Base-by-base conservation (phyloP, 192 early-diverging fungal genomes). In the Mortierella alpina region DNA sequence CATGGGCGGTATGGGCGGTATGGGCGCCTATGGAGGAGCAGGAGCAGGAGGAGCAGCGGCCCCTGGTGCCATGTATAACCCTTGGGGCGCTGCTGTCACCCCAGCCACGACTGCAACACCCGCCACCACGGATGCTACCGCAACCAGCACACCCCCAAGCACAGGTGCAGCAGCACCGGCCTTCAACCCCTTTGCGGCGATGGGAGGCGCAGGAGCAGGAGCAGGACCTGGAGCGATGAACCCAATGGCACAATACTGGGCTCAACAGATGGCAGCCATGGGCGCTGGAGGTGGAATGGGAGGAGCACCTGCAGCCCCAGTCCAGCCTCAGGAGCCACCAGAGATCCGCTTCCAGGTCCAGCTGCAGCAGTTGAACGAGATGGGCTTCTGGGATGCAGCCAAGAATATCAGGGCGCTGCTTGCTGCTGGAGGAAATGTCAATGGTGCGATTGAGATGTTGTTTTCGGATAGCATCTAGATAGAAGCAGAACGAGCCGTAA, bases 301-400 rank as follows among this genome's bases (percentile, higher is more conserved):
- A 85, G 40, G 84, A 70, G 62, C 85, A 6, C 31, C 31, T 78
- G 75, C 84, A 42, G 64, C 72, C 7, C 70, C 73, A 31, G 72
- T 78, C 17, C 68, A 69, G 31, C 64, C 72, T 57, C 73, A 77
- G n/a, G 70, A 82, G 52, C 84, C 88, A n/a, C 91, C 91, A 48
- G 91, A 92, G 75, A 87, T 88, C 42, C 85, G 92, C 15, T 93
- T 87, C 70, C 88, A 90, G 78, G 83, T 85, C 12, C 95, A 98
- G 85, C 87, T 97, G 57, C 92, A 93, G 79, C 93, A 92, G 84
- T 83, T 92, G 77, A 93, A 88, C 72, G 98, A 99, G 40, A 99
- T 99, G 98, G 98, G 98, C 18, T 96, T 99, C 80, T 94, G 85
- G 79, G 92, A 97, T 79, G 92, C 92, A 4, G 84, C 88, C 40